Conservation (phyloP, 306 rosid genomes). For the Corylus americana region DNA sequence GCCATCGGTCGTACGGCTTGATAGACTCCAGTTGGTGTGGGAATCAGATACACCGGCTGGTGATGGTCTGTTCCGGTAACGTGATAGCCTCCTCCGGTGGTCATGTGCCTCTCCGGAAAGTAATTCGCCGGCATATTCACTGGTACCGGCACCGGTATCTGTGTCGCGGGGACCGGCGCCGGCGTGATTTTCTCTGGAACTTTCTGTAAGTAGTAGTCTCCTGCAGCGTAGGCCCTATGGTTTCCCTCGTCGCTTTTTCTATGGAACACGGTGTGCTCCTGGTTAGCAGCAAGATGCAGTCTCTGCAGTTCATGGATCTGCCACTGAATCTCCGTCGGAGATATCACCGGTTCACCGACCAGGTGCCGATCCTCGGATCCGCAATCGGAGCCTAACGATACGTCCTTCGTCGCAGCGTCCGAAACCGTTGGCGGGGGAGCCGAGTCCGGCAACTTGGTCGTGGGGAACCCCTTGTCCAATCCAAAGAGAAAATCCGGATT, state of each 20-base stretch:
- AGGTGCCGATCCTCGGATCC: conserved; percentile 50
- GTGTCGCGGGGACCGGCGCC: conserved; percentile 18
- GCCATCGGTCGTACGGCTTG: conserved; percentile 61
- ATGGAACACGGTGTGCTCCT: conserved; percentile 41
- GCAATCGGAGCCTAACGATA: conserved; percentile 40
- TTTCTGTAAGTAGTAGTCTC: conserved; percentile 47
- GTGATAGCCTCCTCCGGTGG: conserved; percentile 36
- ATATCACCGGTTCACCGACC: conserved; percentile 36
- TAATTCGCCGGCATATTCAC: conserved; percentile 38
- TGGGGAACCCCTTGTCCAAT: conserved; percentile 51
- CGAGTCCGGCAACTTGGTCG: conserved; percentile 35
- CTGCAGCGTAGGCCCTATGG: conserved; percentile 33
- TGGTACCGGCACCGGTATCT: conserved; percentile 35
- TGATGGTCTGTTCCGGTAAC: conserved; percentile 48
- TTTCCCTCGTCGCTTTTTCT: conserved; percentile 49
- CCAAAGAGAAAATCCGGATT: conserved; percentile 85
- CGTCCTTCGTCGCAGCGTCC: conserved; percentile 36
- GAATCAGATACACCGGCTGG: conserved; percentile 51
- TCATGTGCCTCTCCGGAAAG: conserved; percentile 52
- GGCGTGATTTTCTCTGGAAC: conserved; percentile 44
- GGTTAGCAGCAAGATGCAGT: conserved; percentile 42
- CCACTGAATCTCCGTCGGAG: conserved; percentile 51
- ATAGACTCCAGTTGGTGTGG: conserved; percentile 52
- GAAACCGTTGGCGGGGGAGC: conserved; percentile 34
- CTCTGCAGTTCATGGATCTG: conserved; percentile 60